phyloP scores from a whole-genome alignment of 202 grass and related monocot species.

The Cymbopogon flexuosus region DNA sequence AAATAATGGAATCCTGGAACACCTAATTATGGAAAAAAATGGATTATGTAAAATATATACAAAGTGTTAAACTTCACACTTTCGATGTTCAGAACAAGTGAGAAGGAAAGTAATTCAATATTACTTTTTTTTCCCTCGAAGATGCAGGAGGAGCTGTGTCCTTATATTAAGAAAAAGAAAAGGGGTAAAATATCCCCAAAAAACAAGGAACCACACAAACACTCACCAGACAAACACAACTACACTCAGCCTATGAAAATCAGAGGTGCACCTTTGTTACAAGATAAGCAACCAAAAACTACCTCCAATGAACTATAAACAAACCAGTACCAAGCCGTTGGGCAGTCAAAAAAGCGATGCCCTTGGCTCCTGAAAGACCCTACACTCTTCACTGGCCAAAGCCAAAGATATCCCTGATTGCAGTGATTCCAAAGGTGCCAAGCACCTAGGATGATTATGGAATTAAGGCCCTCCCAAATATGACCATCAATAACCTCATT shows the following conservation, averaged over 20 bases:
- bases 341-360: no score
- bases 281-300: neutral
- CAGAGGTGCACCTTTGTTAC: neutral
- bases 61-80: neutral
- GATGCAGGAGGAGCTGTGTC: neutral
- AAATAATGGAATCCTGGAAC: neutral
- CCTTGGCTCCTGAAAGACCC: no score
- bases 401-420: no score
- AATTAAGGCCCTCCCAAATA: no score
- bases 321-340: no score
- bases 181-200: neutral
- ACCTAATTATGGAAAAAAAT: neutral
- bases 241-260: neutral
- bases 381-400: no score
- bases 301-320: neutral
- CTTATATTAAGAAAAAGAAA: neutral
- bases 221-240: neutral
- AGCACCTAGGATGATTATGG: no score
- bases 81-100: neutral
- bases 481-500: no score
- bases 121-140: neutral
- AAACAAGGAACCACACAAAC: neutral
- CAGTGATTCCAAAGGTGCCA: no score
- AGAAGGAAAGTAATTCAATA: neutral
- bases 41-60: neutral